Base-by-base conservation (phyloP, 306 rosid species). In the Sphenostylis stenocarpa region DNA sequence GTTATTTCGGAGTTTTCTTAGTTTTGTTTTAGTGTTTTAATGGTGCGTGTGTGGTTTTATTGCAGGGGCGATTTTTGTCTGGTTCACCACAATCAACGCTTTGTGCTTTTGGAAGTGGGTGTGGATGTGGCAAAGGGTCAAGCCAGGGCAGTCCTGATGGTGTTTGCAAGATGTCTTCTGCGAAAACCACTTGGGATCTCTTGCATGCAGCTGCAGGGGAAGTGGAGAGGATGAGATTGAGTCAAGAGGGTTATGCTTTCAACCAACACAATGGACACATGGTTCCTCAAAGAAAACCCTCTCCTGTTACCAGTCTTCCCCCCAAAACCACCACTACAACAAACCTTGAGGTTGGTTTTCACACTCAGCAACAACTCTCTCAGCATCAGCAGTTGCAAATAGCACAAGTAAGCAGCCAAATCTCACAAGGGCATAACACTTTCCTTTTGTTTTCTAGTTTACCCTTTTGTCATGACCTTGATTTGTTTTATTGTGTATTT, bases 31-130 rank as follows among this genome's bases (percentile, higher is more conserved):
- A 38, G 43, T 8, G 1, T 39, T 62, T 43, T 9, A 13, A 23
- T 4, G 13, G 10, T 5, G 5, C 6, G 15, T 63, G 53, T 19
- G 0, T 57, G 28, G 36, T 3, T 19, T 17, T 21, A n/a, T 69
- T 67, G 8, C 76, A 90, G 94, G 79, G 75, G 6, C 47, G 79
- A 53, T 75, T 67, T 29, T 14, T 61, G 47, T 56, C 95, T 2
- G 84, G 90, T 45, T 95, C 98, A 4, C 98, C 98, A 0, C 96
- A 95, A 8, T 95, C 98, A 3, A 92, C 92, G 0, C 92, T 92
- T 0, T 87, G 89, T 14, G 73, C 77, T 0, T 38, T 86, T 8
- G 88, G 87, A 2, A 84, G 73, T 21, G 89, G 83, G 0, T 83
- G 90, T n/a, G 83, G 90, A 0, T 84, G 88, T 57, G 61, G 84